Percentiles rank a stretch among this genome's conserved stretches.
These are phyloP conservation scores for Penicillium maclennaniae DNA, from an alignment of 495 filamentous ascomycete species.

Conservation along the genomic window DNA sequence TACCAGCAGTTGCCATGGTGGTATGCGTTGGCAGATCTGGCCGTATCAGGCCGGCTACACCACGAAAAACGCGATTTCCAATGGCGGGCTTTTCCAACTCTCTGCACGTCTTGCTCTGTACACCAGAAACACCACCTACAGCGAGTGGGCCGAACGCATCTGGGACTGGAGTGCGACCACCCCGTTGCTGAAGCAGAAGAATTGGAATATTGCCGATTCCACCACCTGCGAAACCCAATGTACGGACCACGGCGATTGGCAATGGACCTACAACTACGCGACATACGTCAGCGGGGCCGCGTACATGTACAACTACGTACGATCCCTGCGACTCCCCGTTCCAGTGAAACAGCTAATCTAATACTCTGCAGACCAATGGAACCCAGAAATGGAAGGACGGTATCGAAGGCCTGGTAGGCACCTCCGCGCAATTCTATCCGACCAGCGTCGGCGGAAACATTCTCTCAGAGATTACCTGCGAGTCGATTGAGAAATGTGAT, in stretches of 20 bases:
- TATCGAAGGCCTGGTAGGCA: slow-evolving; percentile 52
- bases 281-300: slow-evolving; percentile 70
- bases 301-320: slow-evolving; percentile 71
- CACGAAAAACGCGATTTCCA: slow-evolving; percentile 77
- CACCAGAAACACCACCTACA: slow-evolving; percentile 73
- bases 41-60: slow-evolving; percentile 75
- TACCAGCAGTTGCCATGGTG: slow-evolving; percentile 62
- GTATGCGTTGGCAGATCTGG: slow-evolving; percentile 83
- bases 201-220: slow-evolving; percentile 64
- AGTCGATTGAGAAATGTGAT: slow-evolving; percentile 60
- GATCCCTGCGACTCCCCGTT: slow-evolving; percentile 3
- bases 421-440: slow-evolving; percentile 50
- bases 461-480: slow-evolving; percentile 69
- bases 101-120: slow-evolving; percentile 70
- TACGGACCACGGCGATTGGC: slow-evolving; percentile 54
- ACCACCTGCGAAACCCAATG: slow-evolving; percentile 56
- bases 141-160: slow-evolving; percentile 66
- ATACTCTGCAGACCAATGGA: slow-evolving; percentile 35
- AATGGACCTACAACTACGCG: slow-evolving; percentile 76
- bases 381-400: slow-evolving; percentile 53
- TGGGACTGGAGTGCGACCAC: slow-evolving; percentile 64
- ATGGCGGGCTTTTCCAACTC: slow-evolving; percentile 79
- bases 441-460: slow-evolving; percentile 46
- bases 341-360: not conserved
- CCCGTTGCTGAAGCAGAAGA: slow-evolving; percentile 48